Base-by-base conservation (phyloP, 1,139 yeast genomes). In the Yamadazyma atmosphaerica region DNA sequence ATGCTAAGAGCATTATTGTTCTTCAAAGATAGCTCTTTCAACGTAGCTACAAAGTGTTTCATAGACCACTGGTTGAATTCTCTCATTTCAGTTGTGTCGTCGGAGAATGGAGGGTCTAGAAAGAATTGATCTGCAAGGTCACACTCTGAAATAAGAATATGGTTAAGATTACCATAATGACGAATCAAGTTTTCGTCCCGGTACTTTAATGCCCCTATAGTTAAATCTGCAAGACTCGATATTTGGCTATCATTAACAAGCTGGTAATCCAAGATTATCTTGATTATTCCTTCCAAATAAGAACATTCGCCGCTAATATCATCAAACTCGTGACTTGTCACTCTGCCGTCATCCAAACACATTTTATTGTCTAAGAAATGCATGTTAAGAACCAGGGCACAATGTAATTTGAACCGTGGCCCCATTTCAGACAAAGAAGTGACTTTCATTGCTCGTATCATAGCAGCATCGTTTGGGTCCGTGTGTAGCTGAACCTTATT, bases 161-260 rank as follows among this genome's bases (percentile, higher is more conserved):
- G 35, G 12, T 24, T 25, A 14, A 25, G 7, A 25, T 26, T 12
- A 15, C 18, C 36, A 10, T 32, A 17, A 2, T 3, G 21, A 6
- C 11, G 9, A 12, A 28, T n/a, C 11, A 28, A n/a, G 13, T 9
- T 18, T 10, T 10, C 16, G 23, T 39, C 35, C 3, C n/a, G 14
- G 4, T 14, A 15, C 10, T 32, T 21, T 11, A 40, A 19, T 7
- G 28, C n/a, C 10, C 44, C 44, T 5, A 41, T 25, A 3, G 36
- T 32, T 13, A 41, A n/a, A 23, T 41, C 44, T 24, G 44, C 44
- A 16, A 35, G 14, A 5, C 36, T 16, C 9, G 41, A 23, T 8
- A 36, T 25, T 12, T 10, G 21, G 4, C 26, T 13, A 22, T 36
- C 27, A 5, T 4, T 8, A 9, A 21, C 19, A 2, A 19, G 5